phyloP scores from a whole-genome alignment of 2,329 filamentous ascomycete species.

The Talaromyces sp. region DNA sequence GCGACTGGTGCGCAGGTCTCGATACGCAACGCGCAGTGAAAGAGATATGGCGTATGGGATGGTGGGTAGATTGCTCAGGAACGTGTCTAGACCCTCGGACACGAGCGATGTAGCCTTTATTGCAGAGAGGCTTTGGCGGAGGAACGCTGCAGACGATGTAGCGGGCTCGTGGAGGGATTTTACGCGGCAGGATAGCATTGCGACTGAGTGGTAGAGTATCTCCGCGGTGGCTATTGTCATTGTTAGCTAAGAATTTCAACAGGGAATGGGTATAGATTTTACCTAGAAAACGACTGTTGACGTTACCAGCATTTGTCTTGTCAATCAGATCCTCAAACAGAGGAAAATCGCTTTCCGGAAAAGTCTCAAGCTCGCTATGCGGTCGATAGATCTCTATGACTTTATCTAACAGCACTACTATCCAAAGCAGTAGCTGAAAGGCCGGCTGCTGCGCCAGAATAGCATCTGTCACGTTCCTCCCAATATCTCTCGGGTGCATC shows the following conservation, averaged over 20 bases:
- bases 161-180: constrained; percentile 18
- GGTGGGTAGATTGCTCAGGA: constrained; percentile 48
- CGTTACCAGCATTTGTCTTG: constrained; percentile 13
- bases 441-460: constrained; percentile 49
- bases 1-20: constrained; percentile 59
- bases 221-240: constrained; percentile 49
- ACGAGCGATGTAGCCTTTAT: constrained; percentile 55
- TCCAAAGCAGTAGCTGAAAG: constrained; percentile 54
- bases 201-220: constrained; percentile 59
- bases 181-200: constrained; percentile 56
- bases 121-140: constrained; percentile 53
- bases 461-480: constrained; percentile 48
- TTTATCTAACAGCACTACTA: constrained; percentile 53
- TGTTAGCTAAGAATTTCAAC: not conserved
- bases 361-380: constrained; percentile 27
- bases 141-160: constrained; percentile 46
- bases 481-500: constrained; percentile 58
- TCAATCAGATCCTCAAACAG: constrained; percentile 26
- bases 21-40: constrained; percentile 57
- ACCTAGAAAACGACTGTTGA: constrained; percentile 20
- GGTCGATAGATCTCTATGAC: constrained; percentile 59
- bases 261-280: not conserved
- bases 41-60: constrained; percentile 59
- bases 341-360: constrained; percentile 19
- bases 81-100: constrained; percentile 47